Base-by-base conservation (phyloP, 495 filamentous ascomycete genomes). In the Endocarpon pusillum region DNA sequence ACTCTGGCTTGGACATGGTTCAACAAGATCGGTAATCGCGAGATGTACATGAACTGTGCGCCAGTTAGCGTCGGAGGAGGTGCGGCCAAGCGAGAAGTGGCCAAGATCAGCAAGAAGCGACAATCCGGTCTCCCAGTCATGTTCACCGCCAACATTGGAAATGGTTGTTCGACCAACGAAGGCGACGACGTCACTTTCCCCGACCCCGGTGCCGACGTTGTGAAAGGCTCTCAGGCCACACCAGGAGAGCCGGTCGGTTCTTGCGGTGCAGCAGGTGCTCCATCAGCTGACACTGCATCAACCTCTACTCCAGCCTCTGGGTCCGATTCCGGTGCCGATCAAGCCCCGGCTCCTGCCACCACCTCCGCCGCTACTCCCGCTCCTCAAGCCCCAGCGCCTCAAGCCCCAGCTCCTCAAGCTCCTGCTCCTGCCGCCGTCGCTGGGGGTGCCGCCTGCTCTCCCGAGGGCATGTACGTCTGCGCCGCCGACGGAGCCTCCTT, bases 41-140 rank as follows among this genome's bases (percentile, higher is more conserved):
- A 94, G 52, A 83, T 91, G 71, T 93, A 93, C 64, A 92, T 91
- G 85, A 84, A 86, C 66, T 94, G 86, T 40, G 79, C 76, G 3
- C 69, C 78, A 14, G 64, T 87, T 30, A 71, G 64, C 3, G 67
- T 93, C 42, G 53, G 57, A 0, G 64, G 62, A 3, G 71, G 67
- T 32, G 40, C 56, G 11, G 36, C 48, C 19, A 58, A 50, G 16
- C 54, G 57, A 18, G 30, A 43, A n/a, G 19, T 31, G 28, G 19
- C 19, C 12, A 31, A 21, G 47, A 42, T 19, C 25, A 27, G 29
- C 22, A 61, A 57, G 41, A 27, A 26, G 15, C 57, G 59, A 19
- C 27, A 51, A 0, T 19, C 48, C 40, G 56, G 51, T 19, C 75
- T 84, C 15, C 86, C 86, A 1, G 59, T 75, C 36, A 81, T 94